These are phyloP conservation scores for Lyophyllum atratum DNA, from an alignment of 768 basidiomycete species.

Conservation along the genomic window DNA sequence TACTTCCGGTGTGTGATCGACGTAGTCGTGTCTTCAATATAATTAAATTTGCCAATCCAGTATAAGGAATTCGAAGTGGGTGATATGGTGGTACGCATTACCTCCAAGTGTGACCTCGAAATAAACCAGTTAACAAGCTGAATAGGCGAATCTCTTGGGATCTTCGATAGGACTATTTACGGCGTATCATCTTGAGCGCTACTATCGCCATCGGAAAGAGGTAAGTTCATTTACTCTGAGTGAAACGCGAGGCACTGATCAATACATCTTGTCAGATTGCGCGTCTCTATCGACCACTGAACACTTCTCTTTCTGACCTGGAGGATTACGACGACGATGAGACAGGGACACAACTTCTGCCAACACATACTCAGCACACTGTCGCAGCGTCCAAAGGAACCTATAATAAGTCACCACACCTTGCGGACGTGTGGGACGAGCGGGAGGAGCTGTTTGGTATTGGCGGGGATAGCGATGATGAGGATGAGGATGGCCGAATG, in stretches of 20 bases:
- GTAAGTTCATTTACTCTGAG: conserved; percentile 31
- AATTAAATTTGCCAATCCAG: conserved; percentile 31
- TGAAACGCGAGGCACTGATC: not conserved
- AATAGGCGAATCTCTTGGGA: conserved; percentile 77
- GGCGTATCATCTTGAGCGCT: conserved; percentile 69
- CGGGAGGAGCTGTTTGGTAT: conserved; percentile 75
- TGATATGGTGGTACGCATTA: conserved; percentile 59
- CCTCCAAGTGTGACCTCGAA: conserved; percentile 4
- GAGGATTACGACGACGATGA: conserved; percentile 54
- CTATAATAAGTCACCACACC: conserved; percentile 33
- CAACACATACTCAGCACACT: conserved; percentile 39
- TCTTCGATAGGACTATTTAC: conserved; percentile 67
- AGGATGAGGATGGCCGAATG: conserved; percentile 45
- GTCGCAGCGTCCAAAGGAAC: conserved; percentile 28
- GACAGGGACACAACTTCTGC: conserved; percentile 57
- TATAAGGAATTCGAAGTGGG: conserved; percentile 73
- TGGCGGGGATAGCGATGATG: conserved; percentile 64
- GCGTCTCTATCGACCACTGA: conserved; percentile 74
- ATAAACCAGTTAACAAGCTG: not conserved
- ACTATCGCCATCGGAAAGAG: conserved; percentile 81
- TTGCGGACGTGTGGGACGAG: conserved; percentile 76
- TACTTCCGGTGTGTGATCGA: conserved; percentile 60
- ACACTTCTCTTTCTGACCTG: conserved; percentile 50
- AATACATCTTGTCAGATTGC: conserved; percentile 52
- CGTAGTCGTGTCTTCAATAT: not conserved